Evolutionary conservation across 208 protist species (phyloP).

Genomic region (Leishmania martiniquensis): DNA sequence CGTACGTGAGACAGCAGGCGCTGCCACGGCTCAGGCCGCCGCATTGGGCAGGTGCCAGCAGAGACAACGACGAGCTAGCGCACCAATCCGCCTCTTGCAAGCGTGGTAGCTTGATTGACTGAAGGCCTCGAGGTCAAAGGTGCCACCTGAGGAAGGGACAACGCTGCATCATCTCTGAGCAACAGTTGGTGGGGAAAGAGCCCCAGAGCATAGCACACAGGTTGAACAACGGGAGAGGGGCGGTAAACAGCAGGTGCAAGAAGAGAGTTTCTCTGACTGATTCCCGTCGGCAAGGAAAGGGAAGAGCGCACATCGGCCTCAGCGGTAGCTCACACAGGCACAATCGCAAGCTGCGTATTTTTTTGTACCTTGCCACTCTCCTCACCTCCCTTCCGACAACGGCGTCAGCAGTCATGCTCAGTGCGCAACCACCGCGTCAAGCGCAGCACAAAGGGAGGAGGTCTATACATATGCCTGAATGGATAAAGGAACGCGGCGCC

Average conservation of each 20-base stretch:
- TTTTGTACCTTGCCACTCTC: not conserved
- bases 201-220: not conserved
- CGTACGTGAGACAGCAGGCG: constrained; percentile 11
- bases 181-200: not conserved
- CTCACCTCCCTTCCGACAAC: not conserved
- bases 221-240: not conserved
- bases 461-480: not conserved
- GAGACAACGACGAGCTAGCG: not conserved
- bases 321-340: not conserved
- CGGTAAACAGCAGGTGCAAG: not conserved
- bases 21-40: not conserved
- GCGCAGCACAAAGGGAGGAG: not conserved
- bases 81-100: not conserved
- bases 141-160: not conserved
- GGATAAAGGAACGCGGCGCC: not conserved
- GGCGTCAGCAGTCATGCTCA: not conserved
- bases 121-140: not conserved
- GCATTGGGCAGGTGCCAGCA: not conserved
- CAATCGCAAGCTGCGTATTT: not conserved
- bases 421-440: not conserved
- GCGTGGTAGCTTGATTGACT: not conserved
- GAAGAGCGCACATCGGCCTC: not conserved
- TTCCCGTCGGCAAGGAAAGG: not conserved
- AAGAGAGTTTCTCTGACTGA: not conserved
- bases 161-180: not conserved